Percentiles rank a stretch among this genome's conserved stretches.
Conservation (phyloP, 345 rosid species). For the Balakata baccata region DNA sequence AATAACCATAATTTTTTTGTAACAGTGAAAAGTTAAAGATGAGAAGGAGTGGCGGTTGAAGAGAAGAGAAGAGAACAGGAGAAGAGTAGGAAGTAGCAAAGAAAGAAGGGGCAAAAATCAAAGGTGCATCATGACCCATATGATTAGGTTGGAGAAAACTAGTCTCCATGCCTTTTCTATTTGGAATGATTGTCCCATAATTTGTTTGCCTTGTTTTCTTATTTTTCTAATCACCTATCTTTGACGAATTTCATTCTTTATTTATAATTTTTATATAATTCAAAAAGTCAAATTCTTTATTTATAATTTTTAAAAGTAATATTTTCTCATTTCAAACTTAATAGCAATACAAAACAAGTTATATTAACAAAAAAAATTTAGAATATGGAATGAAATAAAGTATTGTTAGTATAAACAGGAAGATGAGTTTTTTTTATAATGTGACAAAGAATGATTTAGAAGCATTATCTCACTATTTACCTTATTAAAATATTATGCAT, state of each 20-base stretch:
- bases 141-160: constrained; percentile 51
- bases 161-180: constrained; percentile 41
- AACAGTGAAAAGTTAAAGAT: constrained; percentile 26
- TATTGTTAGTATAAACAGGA: no score
- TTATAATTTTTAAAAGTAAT: no score
- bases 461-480: no score
- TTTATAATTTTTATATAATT: no score
- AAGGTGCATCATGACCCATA: constrained; percentile 68
- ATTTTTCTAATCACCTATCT: constrained; percentile 25
- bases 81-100: constrained; percentile 5
- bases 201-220: constrained; percentile 38
- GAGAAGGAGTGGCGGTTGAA: constrained; percentile 1
- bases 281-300: no score
- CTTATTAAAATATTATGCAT: neutral
- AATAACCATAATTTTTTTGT: constrained; percentile 32
- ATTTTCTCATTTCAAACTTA: no score
- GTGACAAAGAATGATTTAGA: no score
- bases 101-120: constrained; percentile 16
- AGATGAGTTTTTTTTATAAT: no score
- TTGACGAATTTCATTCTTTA: no score
- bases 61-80: constrained; percentile 19
- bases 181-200: constrained; percentile 71
- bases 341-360: no score
- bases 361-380: no score
- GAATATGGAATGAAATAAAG: no score